Base-by-base conservation (phyloP, 495 filamentous ascomycete species). In the Emericellopsis terricola region DNA sequence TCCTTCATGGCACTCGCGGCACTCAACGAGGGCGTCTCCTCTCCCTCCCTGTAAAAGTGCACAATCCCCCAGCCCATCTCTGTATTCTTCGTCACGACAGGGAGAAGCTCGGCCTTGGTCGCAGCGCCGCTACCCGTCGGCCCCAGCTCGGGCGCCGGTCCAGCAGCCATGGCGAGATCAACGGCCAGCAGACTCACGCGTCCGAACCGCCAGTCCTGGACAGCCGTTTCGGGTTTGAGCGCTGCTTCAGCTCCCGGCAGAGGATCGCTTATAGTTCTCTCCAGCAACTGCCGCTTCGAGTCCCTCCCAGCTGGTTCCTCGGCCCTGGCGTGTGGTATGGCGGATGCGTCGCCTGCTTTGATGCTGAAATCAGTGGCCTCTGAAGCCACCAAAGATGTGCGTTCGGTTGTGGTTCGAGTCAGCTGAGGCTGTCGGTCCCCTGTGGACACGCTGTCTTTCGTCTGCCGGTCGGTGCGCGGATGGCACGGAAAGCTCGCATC, bases 21-120 rank as follows among this genome's bases (percentile, higher is more conserved):
- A 32, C 37, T 33, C 20, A 55, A 53, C 10, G 64, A 60, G 7
- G 75, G 61, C 6, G 75, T 82, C 50, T 87, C 81, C 35, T 81
- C 68, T 4, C 66, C 68, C 54, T 97, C 89, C 2, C 86, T 69
- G 43, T 94, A 97, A 4, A 97, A 60, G 55, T 94, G 89, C 11
- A 97, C 85, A 16, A 96, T 73, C 1, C 89, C 89, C 75, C 80
- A 94, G 8, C 87, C 79, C 19, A 86, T 65, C 38, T 94, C 81
- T 13, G 80, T 78, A 39, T 78, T 71, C 52, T 80, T 75, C 17
- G 71, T 64, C 40, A 80, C 76, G 0, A 84, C 58, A 2, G 81
- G 77, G 15, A 85, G 58, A 45, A 78, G 93, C 41, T 67, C 67
- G 26, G 80, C 89, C 54, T 83, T 92, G 38, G 51, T 51, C 30